Evolutionary conservation across 805 yeast species (phyloP), one percentile per base, ranked within the genome.

Genomic region (Wickerhamiella brachini): DNA sequence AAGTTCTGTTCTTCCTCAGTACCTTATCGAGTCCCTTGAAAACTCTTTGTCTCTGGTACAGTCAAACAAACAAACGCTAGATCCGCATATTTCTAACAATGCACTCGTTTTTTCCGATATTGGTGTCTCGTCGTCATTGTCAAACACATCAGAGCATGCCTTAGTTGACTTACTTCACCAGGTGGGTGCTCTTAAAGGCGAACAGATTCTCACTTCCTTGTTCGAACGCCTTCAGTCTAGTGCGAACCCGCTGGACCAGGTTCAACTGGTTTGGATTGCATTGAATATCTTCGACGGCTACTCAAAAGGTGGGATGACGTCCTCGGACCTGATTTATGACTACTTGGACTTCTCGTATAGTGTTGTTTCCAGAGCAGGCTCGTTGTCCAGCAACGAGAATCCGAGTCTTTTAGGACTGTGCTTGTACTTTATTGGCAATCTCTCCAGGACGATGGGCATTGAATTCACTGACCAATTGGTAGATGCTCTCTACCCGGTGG

Each of bases 401-500:
- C 38, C 46, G 20, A 26, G 20, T 6, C 20, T 31, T 3, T 23
- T 29, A 46, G 56, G 34, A 10, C 38, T 60, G 26, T 48, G 48
- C 13, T 41, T 53, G 26, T 53, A 50, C 45, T 37, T 50, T 3
- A 15, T 57, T 12, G 63, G 61, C 3, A 57, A 57, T 41, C 38
- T 51, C 6, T 57, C 60, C 1, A 45, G 51, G 2, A 17, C 38
- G 1, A 50, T 52, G 10, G 59, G 56, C 8, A 6, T 24, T 0
- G 73, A 68, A 1, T 78, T 80, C 58, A 59, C 73, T 42, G 70
- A 70, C 17, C 83, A 83, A 52, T 65, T 90, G 31, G 76, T 85
- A 54, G 94, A 86, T 54, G 72, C 75, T 51, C 63, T 93, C 7
- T 85, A 79, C 57, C 83, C 90, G 0, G 73, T 88, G 0, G 71